Evolutionary conservation across 371 early-diverging fungal species (phyloP).

Genomic region (Lichtheimia hyalospora): DNA sequence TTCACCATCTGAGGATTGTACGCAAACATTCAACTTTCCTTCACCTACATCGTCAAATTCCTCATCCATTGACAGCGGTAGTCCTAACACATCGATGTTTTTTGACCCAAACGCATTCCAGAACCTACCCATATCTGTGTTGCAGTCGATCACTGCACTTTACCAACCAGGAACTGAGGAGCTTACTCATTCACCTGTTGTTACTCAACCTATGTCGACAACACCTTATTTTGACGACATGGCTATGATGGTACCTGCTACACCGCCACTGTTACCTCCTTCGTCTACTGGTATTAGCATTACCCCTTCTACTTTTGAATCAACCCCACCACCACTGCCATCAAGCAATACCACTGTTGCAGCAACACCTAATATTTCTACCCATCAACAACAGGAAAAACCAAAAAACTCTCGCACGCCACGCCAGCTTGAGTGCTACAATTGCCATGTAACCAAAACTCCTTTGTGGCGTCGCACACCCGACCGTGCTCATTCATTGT

Average conservation of each 20-base stretch:
- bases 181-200: not conserved
- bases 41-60: conserved; percentile 14
- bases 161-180: conserved; percentile 7
- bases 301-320: not conserved
- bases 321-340: conserved; percentile 1
- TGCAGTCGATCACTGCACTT: conserved; percentile 11
- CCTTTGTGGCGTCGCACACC: conserved; percentile 85
- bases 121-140: conserved; percentile 28
- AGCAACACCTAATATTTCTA: not conserved
- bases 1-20: not conserved
- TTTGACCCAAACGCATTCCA: conserved; percentile 31
- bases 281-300: conserved; percentile 1
- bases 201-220: no score
- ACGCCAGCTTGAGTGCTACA: conserved; percentile 75
- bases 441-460: conserved; percentile 78
- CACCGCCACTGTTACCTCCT: no score
- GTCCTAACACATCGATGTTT: conserved; percentile 2
- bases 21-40: conserved; percentile 6
- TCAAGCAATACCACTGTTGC: not conserved
- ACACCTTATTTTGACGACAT: not conserved
- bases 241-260: conserved; percentile 1
- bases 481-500: conserved; percentile 75
- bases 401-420: conserved; percentile 26
- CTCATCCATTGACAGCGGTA: conserved; percentile 6
- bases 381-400: not conserved